phyloP scores from a whole-genome alignment of 371 early-diverging fungal species.

The Mortierella sp. region DNA sequence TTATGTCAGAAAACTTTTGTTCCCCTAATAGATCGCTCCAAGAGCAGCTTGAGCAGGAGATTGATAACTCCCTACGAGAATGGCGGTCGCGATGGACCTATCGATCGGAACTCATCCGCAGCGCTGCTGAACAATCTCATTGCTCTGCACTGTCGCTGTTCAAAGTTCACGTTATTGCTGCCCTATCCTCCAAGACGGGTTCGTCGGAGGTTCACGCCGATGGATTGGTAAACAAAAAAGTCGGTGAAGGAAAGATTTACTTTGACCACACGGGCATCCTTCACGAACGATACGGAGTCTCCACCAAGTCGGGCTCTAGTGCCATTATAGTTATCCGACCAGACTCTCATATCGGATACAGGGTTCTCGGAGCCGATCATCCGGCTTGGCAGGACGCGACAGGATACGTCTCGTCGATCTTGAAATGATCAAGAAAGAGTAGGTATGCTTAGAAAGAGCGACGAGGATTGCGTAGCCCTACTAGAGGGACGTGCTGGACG shows the following conservation, averaged over 20 bases:
- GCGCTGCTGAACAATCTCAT: background rate
- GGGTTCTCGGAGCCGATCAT: constrained; percentile 27
- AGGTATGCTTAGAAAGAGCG: too few relatives aligned
- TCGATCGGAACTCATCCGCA: constrained; percentile 5
- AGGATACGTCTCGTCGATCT: constrained; percentile 24
- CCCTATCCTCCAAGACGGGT: constrained; percentile 19
- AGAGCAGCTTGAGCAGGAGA: constrained; percentile 12
- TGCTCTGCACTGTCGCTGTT: constrained; percentile 16
- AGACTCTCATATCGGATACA: constrained; percentile 42
- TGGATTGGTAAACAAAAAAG: constrained; percentile 9
- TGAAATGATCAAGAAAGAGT: constrained; percentile 2
- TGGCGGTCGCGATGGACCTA: constrained; percentile 32
- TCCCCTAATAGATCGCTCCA: constrained; percentile 14
- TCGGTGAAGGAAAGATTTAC: constrained; percentile 32
- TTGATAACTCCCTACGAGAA: constrained; percentile 14
- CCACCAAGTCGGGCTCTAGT: constrained; percentile 29
- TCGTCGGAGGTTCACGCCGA: constrained; percentile 27
- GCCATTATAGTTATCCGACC: constrained; percentile 44
- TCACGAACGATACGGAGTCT: constrained; percentile 39
- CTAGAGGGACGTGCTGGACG: too few relatives aligned
- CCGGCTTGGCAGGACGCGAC: constrained; percentile 44
- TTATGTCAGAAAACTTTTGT: constrained; percentile 36
- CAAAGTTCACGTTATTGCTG: constrained; percentile 35
- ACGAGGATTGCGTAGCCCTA: too few relatives aligned
- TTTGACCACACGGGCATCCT: constrained; percentile 14